Conservation (phyloP, 257 asterid species). For the Fraxinus quadrangulata region DNA sequence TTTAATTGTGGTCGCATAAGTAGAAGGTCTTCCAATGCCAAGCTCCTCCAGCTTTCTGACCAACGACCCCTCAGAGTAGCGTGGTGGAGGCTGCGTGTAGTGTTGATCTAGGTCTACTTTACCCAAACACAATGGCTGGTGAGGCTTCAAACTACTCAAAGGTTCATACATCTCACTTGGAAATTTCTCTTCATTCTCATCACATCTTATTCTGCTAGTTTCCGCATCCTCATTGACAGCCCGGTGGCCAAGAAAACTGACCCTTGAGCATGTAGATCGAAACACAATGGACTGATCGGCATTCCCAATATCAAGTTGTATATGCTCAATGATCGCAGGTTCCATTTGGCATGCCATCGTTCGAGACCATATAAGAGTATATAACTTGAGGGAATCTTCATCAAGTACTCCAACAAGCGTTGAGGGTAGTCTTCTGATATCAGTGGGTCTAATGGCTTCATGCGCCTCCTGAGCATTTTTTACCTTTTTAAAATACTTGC, state of each 20-base stretch:
- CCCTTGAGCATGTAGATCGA: slow-evolving; percentile 67
- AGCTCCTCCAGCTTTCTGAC: slow-evolving; percentile 93
- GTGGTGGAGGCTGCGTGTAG: slow-evolving; percentile 76
- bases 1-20: slow-evolving; percentile 84
- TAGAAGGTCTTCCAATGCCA: slow-evolving; percentile 98
- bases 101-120: slow-evolving; percentile 64
- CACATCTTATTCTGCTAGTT: slow-evolving; percentile 32
- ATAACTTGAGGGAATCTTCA: slow-evolving; percentile 76
- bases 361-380: slow-evolving; percentile 83
- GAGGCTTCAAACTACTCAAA: slow-evolving; percentile 57
- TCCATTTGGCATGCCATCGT: slow-evolving; percentile 94
- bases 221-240: slow-evolving; percentile 71
- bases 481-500: slow-evolving; percentile 82
- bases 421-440: slow-evolving; percentile 73
- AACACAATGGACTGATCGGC: slow-evolving; percentile 56
- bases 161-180: slow-evolving; percentile 42
- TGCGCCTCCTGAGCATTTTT: slow-evolving; percentile 98
- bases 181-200: slow-evolving; percentile 43
- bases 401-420: slow-evolving; percentile 71
- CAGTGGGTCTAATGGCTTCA: slow-evolving; percentile 96
- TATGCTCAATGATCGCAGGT: slow-evolving; percentile 64
- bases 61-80: slow-evolving; percentile 79
- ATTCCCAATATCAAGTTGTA: slow-evolving; percentile 75
- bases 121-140: slow-evolving; percentile 53
- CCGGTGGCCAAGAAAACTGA: slow-evolving; percentile 69